Base-by-base conservation (phyloP, 202 grass and related monocot genomes). In the Setaria viridis region DNA sequence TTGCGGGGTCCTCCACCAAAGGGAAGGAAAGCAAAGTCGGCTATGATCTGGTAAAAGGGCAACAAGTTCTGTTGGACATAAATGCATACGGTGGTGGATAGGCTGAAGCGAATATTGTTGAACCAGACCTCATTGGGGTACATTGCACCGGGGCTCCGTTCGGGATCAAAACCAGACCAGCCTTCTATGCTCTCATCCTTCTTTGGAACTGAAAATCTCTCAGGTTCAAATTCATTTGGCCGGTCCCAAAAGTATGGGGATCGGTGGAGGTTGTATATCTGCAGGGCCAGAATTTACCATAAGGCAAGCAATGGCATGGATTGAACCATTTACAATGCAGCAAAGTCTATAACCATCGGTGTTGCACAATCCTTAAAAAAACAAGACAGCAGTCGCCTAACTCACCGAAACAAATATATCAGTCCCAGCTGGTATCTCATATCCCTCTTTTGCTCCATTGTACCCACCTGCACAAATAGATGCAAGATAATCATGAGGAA, bases 391-490 rank as follows among this genome's bases (percentile, higher is more conserved):
- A 56, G 34, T 39, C 5, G 9, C 35, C 69, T 54, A 75, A 91
- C 91, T 92, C 82, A 99, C 96, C 33, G 96, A 99, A 79, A 99
- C 70, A 86, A 99, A 99, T 94, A 99, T 91, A 87, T 99, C 93
- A 11, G 96, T 95, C 37, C 96, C 93, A 30, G 80, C 72, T 77
- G 93, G 96, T 86, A 99, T 94, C 76, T 94, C 87, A 89, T 99
- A 99, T 92, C 91, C 96, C 67, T 99, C 91, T 84, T 95, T 88
- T n/a, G 82, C 34, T 60, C 96, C 93, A 63, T 90, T 94, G 87
- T 96, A 92, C 86, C 96, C 96, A 78, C 96, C 94, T 97, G 58
- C 51, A 43, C 7, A 85, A 67, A 55, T 55, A 65, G 48, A 80
- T 0, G 6, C 51, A 37, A 42, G 32, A 65, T 72, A 41, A 48